Evolutionary conservation across 768 basidiomycete genomes (phyloP), one percentile per base, ranked within the genome.

Genomic region (Pulveroboletus sp.): DNA sequence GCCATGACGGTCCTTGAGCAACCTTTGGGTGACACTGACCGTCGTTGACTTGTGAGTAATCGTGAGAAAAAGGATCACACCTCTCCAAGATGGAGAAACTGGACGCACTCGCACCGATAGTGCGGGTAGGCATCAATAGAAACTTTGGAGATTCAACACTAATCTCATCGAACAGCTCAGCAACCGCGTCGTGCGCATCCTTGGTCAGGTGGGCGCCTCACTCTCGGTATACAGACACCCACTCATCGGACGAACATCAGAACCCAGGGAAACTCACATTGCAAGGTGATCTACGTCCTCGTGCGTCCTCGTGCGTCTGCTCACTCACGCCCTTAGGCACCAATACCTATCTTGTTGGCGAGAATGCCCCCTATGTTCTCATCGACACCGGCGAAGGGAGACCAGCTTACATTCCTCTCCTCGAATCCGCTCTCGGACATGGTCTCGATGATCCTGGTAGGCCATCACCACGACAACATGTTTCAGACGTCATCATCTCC

Each of bases 401-500:
- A 14, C 74, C 77, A 0, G 75, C 75, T 39, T 95, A 93, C 64
- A 76, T 82, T 15, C 77, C 85, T 9, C 49, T 81, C 42, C 82
- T 95, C 36, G 73, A 80, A 52, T 71, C 76, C 13, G 82, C 83
- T 21, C 72, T 92, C n/a, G 64, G 68, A 39, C 70, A 74, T 39
- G 80, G 81, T 8, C 1, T 6, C 15, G 7, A 17, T 14, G 28
- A 40, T 26, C 24, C 18, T 4, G 24, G 7, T n/a, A 27, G 21
- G 17, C 8, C 11, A 14, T 10, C 43, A 4, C 51, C 43, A 1
- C 53, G 39, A 14, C 64, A 57, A 11, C 77, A 83, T 43, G 69
- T 97, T 43, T 90, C 89, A 10, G 93, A 97, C 63, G 89, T 98
- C 68, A 74, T 98, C 60, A 74, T 98, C 48, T 91, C 93, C 0